Conservation (phyloP, 2,329 filamentous ascomycete genomes). For the Canariomyces notabilis region DNA sequence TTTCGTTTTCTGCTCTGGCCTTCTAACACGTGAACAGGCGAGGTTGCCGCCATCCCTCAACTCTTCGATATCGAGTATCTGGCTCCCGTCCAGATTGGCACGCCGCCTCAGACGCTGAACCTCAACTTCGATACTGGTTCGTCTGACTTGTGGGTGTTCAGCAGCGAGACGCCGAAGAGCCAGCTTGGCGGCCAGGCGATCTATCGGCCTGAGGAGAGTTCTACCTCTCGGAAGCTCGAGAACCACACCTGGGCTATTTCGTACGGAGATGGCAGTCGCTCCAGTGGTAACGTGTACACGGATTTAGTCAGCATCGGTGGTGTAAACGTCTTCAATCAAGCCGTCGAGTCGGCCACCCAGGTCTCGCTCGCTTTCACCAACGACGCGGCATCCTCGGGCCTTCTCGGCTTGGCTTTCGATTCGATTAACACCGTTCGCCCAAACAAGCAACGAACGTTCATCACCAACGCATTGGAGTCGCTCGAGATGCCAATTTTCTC, state of each 20-base stretch:
- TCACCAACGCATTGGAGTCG: slow-evolving; percentile 32
- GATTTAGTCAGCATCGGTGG: slow-evolving; percentile 58
- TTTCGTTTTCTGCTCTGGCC: neutral
- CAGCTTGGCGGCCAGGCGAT: slow-evolving; percentile 48
- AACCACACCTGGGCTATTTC: slow-evolving; percentile 48
- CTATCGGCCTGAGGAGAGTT: slow-evolving; percentile 46
- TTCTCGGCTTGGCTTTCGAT: slow-evolving; percentile 59
- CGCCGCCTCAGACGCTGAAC: slow-evolving; percentile 46
- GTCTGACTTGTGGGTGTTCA: slow-evolving; percentile 66
- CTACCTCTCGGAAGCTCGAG: slow-evolving; percentile 38
- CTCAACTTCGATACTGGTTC: slow-evolving; percentile 66
- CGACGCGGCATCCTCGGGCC: slow-evolving; percentile 31
- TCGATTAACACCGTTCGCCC: slow-evolving; percentile 54
- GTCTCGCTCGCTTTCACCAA: slow-evolving; percentile 43
- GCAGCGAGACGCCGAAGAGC: slow-evolving; percentile 43
- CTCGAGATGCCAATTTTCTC: slow-evolving; percentile 33
- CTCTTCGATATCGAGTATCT: slow-evolving; percentile 48
- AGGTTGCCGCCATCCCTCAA: slow-evolving; percentile 40
- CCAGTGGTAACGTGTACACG: slow-evolving; percentile 57
- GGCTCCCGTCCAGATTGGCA: slow-evolving; percentile 56
- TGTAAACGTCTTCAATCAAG: slow-evolving; percentile 55
- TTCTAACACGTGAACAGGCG: slow-evolving; percentile 28
- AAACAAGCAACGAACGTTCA: slow-evolving; percentile 46
- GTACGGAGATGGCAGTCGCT: slow-evolving; percentile 61
- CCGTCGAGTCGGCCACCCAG: slow-evolving; percentile 56